Evolutionary conservation across 2,329 filamentous ascomycete species (phyloP).

Genomic region (Aspergillus bombycis): DNA sequence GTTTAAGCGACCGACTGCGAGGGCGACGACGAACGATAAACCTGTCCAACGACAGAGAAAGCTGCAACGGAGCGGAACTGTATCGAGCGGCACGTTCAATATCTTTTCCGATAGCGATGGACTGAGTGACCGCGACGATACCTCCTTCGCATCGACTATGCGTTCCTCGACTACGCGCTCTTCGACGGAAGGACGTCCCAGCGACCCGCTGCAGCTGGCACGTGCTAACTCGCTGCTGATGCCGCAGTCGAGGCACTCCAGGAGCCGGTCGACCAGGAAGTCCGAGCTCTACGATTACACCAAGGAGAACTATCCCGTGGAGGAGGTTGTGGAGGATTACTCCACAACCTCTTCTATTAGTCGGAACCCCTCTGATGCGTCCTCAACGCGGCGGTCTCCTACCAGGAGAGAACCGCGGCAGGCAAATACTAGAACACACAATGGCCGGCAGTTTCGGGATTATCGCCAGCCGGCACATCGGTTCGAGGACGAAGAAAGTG

Average conservation of each 20-base stretch:
- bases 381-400: constrained; percentile 23
- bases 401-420: constrained; percentile 20
- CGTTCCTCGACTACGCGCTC: neutral
- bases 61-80: constrained; percentile 23
- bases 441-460: constrained; percentile 16
- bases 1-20: constrained; percentile 8
- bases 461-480: constrained; percentile 24
- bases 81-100: constrained; percentile 28
- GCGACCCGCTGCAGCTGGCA: constrained; percentile 32
- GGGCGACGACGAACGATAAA: constrained; percentile 12
- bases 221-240: constrained; percentile 40
- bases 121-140: constrained; percentile 19
- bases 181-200: constrained; percentile 26
- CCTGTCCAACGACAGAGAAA: constrained; percentile 15
- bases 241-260: constrained; percentile 27
- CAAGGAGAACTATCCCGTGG: constrained; percentile 39
- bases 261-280: constrained; percentile 28
- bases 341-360: constrained; percentile 16
- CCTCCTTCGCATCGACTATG: constrained; percentile 12
- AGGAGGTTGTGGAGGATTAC: constrained; percentile 25
- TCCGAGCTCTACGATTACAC: constrained; percentile 36
- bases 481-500: constrained; percentile 28
- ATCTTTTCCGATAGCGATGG: constrained; percentile 35
- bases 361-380: constrained; percentile 25
- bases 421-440: constrained; percentile 15